These are phyloP conservation scores for Lotus japonicus DNA, from an alignment of 306 rosid species.

Conservation along the genomic window DNA sequence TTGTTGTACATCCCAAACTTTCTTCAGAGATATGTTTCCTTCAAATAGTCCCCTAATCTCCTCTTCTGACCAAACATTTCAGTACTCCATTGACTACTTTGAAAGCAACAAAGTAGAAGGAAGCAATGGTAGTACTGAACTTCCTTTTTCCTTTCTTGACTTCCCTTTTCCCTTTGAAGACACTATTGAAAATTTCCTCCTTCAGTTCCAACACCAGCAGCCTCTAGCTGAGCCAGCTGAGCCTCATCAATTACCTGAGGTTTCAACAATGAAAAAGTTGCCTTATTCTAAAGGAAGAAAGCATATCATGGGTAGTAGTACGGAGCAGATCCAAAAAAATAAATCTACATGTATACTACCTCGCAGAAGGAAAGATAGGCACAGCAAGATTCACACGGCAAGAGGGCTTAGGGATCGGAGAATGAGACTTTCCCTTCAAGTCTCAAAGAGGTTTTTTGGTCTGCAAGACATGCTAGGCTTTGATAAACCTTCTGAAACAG, in stretches of 20 bases:
- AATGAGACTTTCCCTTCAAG: constrained; percentile 17
- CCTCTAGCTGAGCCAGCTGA: not conserved
- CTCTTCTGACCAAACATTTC: constrained; percentile 1
- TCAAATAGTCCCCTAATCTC: not conserved
- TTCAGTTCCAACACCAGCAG: not conserved
- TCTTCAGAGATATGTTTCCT: not conserved
- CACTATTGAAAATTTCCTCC: not conserved
- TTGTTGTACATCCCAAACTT: not conserved
- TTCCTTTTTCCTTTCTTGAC: not conserved
- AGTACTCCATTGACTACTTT: too few species aligned
- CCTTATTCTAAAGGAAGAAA: too few species aligned
- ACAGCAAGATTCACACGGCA: constrained; percentile 11
- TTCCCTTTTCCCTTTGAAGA: constrained; percentile 10
- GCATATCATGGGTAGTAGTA: too few species aligned
- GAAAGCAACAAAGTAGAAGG: not conserved
- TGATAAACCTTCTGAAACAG: not conserved
- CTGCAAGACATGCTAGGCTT: constrained; percentile 12
- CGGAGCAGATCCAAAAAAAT: not conserved
- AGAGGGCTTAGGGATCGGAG: constrained; percentile 9
- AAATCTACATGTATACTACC: not conserved
- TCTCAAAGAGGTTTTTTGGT: constrained; percentile 1
- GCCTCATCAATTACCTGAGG: not conserved
- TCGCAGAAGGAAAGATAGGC: not conserved
- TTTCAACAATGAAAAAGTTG: too few species aligned
- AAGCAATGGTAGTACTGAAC: not conserved